phyloP scores from a whole-genome alignment of 2,329 filamentous ascomycete species.

The Peltaster fructicola region DNA sequence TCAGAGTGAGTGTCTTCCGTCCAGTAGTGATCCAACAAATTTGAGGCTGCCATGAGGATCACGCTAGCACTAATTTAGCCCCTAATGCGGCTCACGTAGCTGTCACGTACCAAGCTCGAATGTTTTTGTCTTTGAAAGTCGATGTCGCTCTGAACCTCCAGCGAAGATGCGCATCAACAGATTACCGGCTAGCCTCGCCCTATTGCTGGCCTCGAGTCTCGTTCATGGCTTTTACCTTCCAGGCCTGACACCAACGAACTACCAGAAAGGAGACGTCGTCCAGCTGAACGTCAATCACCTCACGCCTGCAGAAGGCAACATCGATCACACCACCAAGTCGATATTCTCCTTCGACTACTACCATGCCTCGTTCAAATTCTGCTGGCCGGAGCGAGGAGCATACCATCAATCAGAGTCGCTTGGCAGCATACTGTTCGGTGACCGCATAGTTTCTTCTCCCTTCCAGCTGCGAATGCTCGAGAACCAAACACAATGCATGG shows the following conservation, averaged over 20 bases:
- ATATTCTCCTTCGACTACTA: conserved; percentile 96
- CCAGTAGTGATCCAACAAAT: too few relatives aligned
- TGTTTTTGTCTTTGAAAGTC: too few relatives aligned
- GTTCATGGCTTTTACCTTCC: conserved; percentile 64
- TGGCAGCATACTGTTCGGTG: conserved; percentile 91
- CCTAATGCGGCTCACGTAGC: background rate
- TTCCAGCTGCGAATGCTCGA: conserved; percentile 74
- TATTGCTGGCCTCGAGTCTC: conserved; percentile 2
- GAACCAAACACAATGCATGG: conserved; percentile 79
- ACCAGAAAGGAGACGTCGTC: conserved; percentile 61
- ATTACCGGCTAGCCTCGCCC: conserved; percentile 2
- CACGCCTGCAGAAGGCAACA: conserved; percentile 60
- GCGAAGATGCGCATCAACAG: conserved; percentile 3
- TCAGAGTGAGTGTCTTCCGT: too few relatives aligned
- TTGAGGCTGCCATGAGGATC: conserved; percentile 1
- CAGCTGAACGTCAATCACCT: conserved; percentile 86
- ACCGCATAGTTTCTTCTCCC: conserved; percentile 91
- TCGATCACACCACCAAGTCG: conserved; percentile 71
- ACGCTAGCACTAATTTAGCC: background rate
- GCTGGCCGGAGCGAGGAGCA: conserved; percentile 57
- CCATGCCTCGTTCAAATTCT: conserved; percentile 73
- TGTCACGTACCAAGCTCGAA: too few relatives aligned
- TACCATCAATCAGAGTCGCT: conserved; percentile 72
- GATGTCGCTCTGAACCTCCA: background rate
- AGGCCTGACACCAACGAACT: conserved; percentile 85